Evolutionary conservation across 345 rosid genomes (phyloP), one percentile per base, ranked within the genome.

Genomic region (Lepidium aucheri): DNA sequence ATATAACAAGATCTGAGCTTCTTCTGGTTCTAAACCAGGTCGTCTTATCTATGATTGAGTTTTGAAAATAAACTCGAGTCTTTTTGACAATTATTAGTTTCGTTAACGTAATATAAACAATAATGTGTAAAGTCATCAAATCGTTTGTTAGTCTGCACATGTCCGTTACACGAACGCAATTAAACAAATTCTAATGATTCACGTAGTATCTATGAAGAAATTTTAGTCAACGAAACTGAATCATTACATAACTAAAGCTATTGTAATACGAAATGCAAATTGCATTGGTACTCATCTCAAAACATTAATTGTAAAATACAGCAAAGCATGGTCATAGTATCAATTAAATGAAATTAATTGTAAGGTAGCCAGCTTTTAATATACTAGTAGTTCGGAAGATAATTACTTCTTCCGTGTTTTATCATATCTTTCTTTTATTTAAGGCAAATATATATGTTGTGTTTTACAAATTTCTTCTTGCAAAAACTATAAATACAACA

Each of bases 311-410:
- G 65, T 67, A 62, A 28, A 68, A 56, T 61, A 52, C 66, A 74
- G 60, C 73, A 34, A 56, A 55, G 69, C 50, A 68, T 66, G 32
- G 77, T 67, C 51, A 68, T 53, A 61, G 63, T 66, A 26, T 74
- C 72, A 74, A 45, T 58, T 50, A 17, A 72, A 72, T 72, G 76
- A 56, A 64, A 56, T 72, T 72, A 64, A 65, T 50, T 72, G 71
- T 65, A 64, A 56, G 46, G 65, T 46, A 63, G 44, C 14, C 47
- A 41, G 67, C 72, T 51, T 73, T 73, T 50, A 58, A 24, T 51
- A 59, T 65, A 73, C 26, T 65, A 65, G 72, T 73, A 58, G 76
- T 73, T 73, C 67, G 67, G 72, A 73, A 51, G 72, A 65, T 59
- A 65, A 65, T 65, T 51, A 49, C 65, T 64, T 46, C 70, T 66